Evolutionary conservation across 495 filamentous ascomycete species (phyloP).

Genomic region (Trichoderma orchidacearum): DNA sequence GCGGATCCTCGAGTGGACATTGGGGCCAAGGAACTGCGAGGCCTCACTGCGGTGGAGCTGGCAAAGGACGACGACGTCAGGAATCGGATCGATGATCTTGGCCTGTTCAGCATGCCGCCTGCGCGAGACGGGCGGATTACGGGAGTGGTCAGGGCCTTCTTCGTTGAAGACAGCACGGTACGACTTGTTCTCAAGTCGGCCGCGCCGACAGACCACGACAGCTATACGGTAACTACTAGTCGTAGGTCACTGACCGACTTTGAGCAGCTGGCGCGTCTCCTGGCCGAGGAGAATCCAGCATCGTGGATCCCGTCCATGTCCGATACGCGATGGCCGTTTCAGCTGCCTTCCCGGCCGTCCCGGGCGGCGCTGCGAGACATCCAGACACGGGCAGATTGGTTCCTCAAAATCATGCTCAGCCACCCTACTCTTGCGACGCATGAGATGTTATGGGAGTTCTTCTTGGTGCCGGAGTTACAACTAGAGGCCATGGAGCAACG

Average conservation of each 20-base stretch:
- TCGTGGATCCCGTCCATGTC: constrained; percentile 82
- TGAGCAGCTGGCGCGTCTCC: constrained; percentile 73
- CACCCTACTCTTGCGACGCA: constrained; percentile 94
- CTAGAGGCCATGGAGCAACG: constrained; percentile 80
- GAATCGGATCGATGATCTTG: constrained; percentile 89
- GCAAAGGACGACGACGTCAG: constrained; percentile 97
- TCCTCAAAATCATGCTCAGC: constrained; percentile 68
- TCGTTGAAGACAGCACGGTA: constrained; percentile 92
- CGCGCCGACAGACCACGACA: constrained; percentile 49
- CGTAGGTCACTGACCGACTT: constrained; percentile 84
- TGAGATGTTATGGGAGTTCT: constrained; percentile 98
- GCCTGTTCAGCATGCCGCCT: constrained; percentile 61
- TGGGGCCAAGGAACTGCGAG: constrained; percentile 69
- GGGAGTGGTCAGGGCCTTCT: constrained; percentile 90
- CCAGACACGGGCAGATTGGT: constrained; percentile 74
- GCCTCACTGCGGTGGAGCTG: constrained; percentile 88
- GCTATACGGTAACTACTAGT: constrained; percentile 87
- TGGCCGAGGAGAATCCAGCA: constrained; percentile 85
- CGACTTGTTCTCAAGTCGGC: constrained; percentile 90
- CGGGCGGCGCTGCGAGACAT: constrained; percentile 76
- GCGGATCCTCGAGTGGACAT: constrained; percentile 78
- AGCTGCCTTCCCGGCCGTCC: constrained; percentile 84
- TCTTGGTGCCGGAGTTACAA: constrained; percentile 90
- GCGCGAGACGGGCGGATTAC: constrained; percentile 71
- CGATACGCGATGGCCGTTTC: constrained; percentile 74